Evolutionary conservation across 106 monocot genomes (phyloP), one percentile per base, ranked within the genome.

Genomic region (Xerophyta viscosa): DNA sequence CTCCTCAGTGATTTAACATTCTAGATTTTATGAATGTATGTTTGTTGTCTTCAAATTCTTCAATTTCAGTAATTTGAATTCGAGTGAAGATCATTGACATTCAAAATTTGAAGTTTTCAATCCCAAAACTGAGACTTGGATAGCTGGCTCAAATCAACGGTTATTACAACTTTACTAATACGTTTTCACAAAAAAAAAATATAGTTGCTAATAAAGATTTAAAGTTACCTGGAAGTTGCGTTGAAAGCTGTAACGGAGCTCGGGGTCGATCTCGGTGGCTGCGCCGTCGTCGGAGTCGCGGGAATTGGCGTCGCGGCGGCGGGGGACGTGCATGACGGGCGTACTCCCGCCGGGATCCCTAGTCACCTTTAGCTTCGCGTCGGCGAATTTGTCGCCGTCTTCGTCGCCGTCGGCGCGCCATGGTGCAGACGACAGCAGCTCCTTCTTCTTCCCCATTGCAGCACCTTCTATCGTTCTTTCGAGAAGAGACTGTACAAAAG

Each of bases 181-280:
- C 39, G 15, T 12, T 39, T 39, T 33, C 33, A 5, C 33, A 33
- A 33, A 33, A 5, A 6, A 12, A 10, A 39, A 39, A 2, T 39
- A 33, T 15, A 39, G 2, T 7, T 12, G 15, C 39, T 8, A 39
- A 1, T 39, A 39, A 39, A 10, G 3, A 39, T 39, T 15, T 7
- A 15, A 39, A 7, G 15, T 2, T 3, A 80, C 79, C 79, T 65
- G 61, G 45, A 37, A 33, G 31, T 74, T 80, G 8, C 79, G 41
- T 56, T 80, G 79, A 67, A 80, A 80, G 37, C 70, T 74, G 65
- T 80, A 80, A 6, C 79, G 46, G 37, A 80, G 79, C 57, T 74
- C 74, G 44, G 79, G 79, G 24, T 80, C 79, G 60, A 80, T 74
- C 69, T 74, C 73, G 23, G 49, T 52, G 31, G 53, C 78, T 24